phyloP scores from a whole-genome alignment of 176 grass and related monocot genomes.

The Cenchrus purpureus region DNA sequence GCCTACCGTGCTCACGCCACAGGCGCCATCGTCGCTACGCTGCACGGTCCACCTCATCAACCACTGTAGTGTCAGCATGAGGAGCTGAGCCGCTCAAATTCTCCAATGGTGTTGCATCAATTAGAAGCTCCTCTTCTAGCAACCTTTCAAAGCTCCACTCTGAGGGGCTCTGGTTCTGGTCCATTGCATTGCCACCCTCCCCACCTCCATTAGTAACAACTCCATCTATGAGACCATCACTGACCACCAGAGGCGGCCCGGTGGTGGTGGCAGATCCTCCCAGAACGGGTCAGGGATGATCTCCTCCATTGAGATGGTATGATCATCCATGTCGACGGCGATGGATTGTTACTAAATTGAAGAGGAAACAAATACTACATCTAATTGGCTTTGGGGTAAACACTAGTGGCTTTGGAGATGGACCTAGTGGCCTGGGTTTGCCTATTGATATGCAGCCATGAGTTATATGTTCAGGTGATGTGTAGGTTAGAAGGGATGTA shows the following conservation, averaged over 20 bases:
- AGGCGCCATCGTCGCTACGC: not conserved
- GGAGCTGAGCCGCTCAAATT: not conserved
- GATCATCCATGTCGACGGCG: conserved; percentile 41
- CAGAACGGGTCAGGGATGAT: conserved; percentile 38
- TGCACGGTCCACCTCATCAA: not conserved
- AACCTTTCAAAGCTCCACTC: conserved; percentile 65
- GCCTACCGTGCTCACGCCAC: not conserved
- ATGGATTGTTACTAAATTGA: not conserved
- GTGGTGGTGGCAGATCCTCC: conserved; percentile 1
- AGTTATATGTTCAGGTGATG: conserved; percentile 2
- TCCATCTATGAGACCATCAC: not conserved
- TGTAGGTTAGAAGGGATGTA: not conserved
- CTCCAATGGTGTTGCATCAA: not conserved
- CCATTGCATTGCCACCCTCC: not conserved
- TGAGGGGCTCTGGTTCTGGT: conserved; percentile 25
- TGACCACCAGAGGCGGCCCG: not conserved
- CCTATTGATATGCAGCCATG: conserved; percentile 1
- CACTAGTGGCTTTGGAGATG: not conserved
- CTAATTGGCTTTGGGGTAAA: not conserved
- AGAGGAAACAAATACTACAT: not conserved
- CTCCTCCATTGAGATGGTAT: conserved; percentile 54
- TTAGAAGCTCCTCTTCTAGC: conserved; percentile 46
- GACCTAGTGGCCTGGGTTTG: not conserved
- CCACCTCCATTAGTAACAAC: not conserved
- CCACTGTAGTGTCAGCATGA: conserved; percentile 1